Evolutionary conservation across 148 eudicot genomes (phyloP), one percentile per base, ranked within the genome.

Genomic region (Persicaria maculosa): DNA sequence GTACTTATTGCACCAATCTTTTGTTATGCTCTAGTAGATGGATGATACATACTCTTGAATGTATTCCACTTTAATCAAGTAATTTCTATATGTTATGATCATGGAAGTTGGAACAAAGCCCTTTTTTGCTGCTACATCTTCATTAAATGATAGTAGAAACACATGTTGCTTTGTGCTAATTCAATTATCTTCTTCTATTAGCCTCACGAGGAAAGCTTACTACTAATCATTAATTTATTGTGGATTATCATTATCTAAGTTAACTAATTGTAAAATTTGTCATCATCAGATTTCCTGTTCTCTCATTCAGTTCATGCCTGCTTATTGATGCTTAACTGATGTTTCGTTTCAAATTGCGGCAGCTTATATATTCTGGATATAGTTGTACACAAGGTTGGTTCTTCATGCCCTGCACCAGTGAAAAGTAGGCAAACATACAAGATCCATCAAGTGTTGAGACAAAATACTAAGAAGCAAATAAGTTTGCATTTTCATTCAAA

Each of bases 351-450:
- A 15, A 47, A 71, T 55, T 70, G 25, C 44, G 71, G 79, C 86
- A 93, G 98, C 74, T 93, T 74, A 93, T 93, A 74, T 93, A 93
- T 78, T 91, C 97, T 57, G 91, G 98, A 71, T 93, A 89, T 75
- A 89, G 89, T 80, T 93, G 98, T 83, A 87, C 78, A 72, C 98
- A 91, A 82, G 98, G 97, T 48, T 91, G 98, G 97, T 93, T 91
- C 80, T 88, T 82, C 85, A 93, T 97, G 12, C 97, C 92, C 68
- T 93, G 97, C 83, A 81, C 65, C 69, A 12, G 16, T 45, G 40
- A 31, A 31, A 31, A 31, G 40, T 31, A 31, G 40, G 40, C 40
- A 2, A 31, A 31, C 40, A 31, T 31, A 31, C 40, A 31, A 31
- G 2, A 31, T 2, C 40, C 40, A 31, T 31, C 40, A 31, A 31